A percentile compares a stretch with the other conserved stretches of the same genome.
phyloP scores from a whole-genome alignment of 2,329 filamentous ascomycete species.

The Fonsecaea pedrosoi region DNA sequence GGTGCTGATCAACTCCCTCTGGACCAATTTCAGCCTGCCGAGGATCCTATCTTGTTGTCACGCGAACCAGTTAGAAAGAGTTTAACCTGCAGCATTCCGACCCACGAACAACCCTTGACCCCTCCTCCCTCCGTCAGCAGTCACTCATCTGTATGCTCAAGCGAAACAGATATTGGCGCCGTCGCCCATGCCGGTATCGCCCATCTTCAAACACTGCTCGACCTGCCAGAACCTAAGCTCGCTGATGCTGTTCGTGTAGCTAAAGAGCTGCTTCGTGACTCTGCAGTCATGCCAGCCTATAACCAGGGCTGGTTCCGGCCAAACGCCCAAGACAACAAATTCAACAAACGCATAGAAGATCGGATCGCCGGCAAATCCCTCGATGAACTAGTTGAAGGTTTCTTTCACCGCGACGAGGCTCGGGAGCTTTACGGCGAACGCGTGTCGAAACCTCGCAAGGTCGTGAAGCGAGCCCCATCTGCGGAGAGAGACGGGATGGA shows the following conservation, averaged over 20 bases:
- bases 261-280: slow-evolving; percentile 11
- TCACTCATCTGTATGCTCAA: slow-evolving; percentile 7
- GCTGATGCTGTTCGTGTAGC: slow-evolving; percentile 5
- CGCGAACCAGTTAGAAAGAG: background rate
- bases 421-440: slow-evolving; percentile 27
- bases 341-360: slow-evolving; percentile 21
- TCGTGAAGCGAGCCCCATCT: background rate
- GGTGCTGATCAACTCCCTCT: slow-evolving; percentile 3
- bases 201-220: slow-evolving; percentile 8
- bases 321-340: slow-evolving; percentile 16
- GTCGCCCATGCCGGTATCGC: background rate
- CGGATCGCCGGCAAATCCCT: slow-evolving; percentile 11
- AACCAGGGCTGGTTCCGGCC: slow-evolving; percentile 31
- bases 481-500: background rate
- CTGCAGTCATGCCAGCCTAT: slow-evolving; percentile 22
- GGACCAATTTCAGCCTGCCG: background rate
- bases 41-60: background rate
- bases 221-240: slow-evolving; percentile 8
- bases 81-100: background rate
- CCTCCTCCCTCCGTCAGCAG: background rate
- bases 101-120: background rate
- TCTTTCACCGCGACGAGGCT: slow-evolving; percentile 22
- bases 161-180: background rate
- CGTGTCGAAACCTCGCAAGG: slow-evolving; percentile 15
- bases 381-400: slow-evolving; percentile 24